Base-by-base conservation (phyloP, 208 protist species). In the Tetramitus jugosus region DNA sequence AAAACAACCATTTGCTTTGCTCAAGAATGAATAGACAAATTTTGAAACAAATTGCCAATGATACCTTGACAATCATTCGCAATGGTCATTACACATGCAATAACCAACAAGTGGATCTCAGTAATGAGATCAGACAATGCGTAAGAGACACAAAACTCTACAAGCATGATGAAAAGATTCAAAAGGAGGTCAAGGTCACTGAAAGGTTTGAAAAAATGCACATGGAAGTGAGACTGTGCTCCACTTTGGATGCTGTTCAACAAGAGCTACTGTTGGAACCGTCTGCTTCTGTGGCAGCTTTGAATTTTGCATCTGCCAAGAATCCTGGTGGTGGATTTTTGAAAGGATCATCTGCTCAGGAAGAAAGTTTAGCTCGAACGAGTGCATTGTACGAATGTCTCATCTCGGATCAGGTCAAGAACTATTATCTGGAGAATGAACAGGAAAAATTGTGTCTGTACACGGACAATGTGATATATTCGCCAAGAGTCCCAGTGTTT, bases 241-340 rank as follows among this genome's bases (percentile, higher is more conserved):
- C 49, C 49, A 56, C 49, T 56, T 56, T 56, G 20, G 49, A 56
- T 10, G 49, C 49, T 26, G 49, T 20, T n/a, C n/a, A n/a, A 56
- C 10, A 20, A 56, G 49, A 56, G 20, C 49, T 26, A 56, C 20
- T 56, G 10, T 26, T 26, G 14, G 20, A 56, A 56, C 14, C 14
- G 20, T 10, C 10, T 26, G 49, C 14, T 20, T 26, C 14, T 56
- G 49, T 81, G 37, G 53, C 74, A n/a, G 81, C 79, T 13, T 46
- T 83, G 31, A 83, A 83, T 78, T 83, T 83, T 42, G 81, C 81
- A 10, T 84, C 80, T 31, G 81, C 81, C 7, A 40, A 77, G 35
- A 83, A 85, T 67, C 81, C 81, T 40, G 81, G 81, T 40, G 81
- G 81, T 17, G 81, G 81, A n/a, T 83, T 83, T 65, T 52, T 85